Evolutionary conservation across 441 rosid genomes (phyloP).

Genomic region (Sinapis alba): DNA sequence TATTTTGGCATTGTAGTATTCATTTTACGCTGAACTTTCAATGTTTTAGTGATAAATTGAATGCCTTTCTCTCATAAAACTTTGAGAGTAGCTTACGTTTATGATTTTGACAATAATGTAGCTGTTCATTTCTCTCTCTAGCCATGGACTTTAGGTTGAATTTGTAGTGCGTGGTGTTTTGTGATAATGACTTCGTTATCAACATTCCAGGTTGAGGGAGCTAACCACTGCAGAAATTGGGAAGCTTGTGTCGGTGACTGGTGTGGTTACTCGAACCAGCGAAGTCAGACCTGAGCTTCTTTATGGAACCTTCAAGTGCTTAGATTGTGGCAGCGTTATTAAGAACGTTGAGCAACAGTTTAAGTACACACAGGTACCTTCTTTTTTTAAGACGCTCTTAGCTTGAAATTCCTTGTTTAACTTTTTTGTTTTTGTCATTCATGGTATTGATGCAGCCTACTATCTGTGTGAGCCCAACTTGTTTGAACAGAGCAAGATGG

Average conservation of each 20-base stretch:
- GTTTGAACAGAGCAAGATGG: constrained; percentile 76
- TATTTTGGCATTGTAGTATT: neutral
- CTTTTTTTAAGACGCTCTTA: neutral
- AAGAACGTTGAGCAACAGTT: constrained; percentile 95
- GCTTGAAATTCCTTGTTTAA: neutral
- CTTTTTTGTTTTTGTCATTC: neutral
- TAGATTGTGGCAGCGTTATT: constrained; percentile 76
- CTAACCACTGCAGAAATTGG: constrained; percentile 84
- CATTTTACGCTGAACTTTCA: no score
- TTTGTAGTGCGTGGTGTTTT: neutral
- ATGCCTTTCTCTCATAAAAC: neutral
- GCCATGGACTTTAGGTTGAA: neutral
- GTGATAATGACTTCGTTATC: neutral
- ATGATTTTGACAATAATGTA: no score
- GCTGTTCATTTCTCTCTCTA: neutral
- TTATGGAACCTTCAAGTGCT: constrained; percentile 84
- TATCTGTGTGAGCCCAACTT: constrained; percentile 72
- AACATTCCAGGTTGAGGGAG: constrained; percentile 67
- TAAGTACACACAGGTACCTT: constrained; percentile 84
- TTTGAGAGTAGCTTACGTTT: neutral
- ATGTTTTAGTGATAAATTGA: no score
- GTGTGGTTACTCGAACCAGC: constrained; percentile 95
- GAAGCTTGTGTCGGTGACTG: constrained; percentile 82
- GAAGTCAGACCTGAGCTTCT: constrained; percentile 98
- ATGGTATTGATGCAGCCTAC: constrained; percentile 61